Conservation (phyloP, 352 stramenopile species). For the Peronospora tabacina region DNA sequence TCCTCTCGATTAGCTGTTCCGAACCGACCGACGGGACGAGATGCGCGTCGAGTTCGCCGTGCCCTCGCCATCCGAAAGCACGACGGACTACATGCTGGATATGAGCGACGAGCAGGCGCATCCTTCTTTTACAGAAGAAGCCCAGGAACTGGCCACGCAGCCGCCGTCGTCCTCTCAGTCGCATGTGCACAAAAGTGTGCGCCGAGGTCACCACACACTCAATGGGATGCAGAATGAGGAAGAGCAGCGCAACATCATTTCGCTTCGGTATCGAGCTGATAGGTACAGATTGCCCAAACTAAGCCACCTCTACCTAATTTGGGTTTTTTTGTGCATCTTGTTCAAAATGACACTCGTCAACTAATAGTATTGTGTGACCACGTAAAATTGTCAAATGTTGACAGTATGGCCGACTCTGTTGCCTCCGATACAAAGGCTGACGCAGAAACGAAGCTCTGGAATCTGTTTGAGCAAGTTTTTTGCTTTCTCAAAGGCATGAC, state of each 20-base stretch:
- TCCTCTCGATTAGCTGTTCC: background rate
- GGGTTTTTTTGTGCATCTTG: background rate
- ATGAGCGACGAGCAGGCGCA: constrained; percentile 15
- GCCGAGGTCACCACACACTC: constrained; percentile 68
- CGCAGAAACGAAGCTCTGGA: constrained; percentile 68
- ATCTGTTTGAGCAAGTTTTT: constrained; percentile 76
- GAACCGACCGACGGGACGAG: constrained; percentile 3
- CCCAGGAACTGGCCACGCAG: constrained; percentile 5
- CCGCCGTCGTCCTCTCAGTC: constrained; percentile 19
- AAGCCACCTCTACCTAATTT: too few species aligned
- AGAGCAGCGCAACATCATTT: constrained; percentile 84
- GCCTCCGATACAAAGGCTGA: constrained; percentile 48
- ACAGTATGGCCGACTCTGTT: constrained; percentile 74
- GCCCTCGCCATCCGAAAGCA: constrained; percentile 52
- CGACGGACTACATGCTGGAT: constrained; percentile 51
- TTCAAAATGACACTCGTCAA: too few species aligned
- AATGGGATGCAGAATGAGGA: constrained; percentile 52
- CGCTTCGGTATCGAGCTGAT: constrained; percentile 74
- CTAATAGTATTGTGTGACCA: constrained; percentile 1
- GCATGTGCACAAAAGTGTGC: constrained; percentile 33
- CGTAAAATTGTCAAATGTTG: background rate
- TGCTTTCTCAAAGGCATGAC: constrained; percentile 87
- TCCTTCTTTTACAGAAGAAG: constrained; percentile 2
- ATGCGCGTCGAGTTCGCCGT: constrained; percentile 73
- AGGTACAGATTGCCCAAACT: constrained; percentile 21